These are phyloP conservation scores for Echinosophora koreensis DNA, from an alignment of 306 rosid species.

Conservation along the genomic window DNA sequence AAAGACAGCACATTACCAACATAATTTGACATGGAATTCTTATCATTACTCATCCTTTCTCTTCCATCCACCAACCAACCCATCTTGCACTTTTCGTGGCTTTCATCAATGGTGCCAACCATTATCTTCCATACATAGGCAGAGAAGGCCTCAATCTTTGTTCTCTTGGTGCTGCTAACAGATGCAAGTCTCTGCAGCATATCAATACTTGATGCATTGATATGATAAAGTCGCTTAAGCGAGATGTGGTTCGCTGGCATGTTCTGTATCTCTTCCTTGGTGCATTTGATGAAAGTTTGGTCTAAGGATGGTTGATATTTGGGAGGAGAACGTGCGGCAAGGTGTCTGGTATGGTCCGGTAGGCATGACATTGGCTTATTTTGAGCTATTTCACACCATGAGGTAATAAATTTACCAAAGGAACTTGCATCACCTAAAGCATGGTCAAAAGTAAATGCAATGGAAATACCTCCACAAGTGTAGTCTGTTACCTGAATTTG, in stretches of 20 bases:
- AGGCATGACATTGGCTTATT: conserved; percentile 58
- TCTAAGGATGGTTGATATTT: conserved; percentile 69
- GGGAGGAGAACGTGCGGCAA: conserved; percentile 72
- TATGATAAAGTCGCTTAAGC: conserved; percentile 71
- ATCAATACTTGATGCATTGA: conserved; percentile 60
- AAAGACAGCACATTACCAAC: conserved; percentile 81
- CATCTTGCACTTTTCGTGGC: conserved; percentile 67
- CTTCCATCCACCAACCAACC: conserved; percentile 93
- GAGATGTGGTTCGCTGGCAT: conserved; percentile 58
- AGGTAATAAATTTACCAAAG: conserved; percentile 73
- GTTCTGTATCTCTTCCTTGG: conserved; percentile 74
- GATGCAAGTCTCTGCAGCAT: conserved; percentile 71
- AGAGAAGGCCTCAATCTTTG: conserved; percentile 88
- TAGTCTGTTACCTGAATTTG: conserved; percentile 79
- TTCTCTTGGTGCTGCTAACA: conserved; percentile 55
- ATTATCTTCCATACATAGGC: conserved; percentile 81
- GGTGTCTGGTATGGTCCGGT: conserved; percentile 70
- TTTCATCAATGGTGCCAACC: conserved; percentile 57
- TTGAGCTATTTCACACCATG: conserved; percentile 76
- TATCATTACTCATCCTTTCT: conserved; percentile 45
- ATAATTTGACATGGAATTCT: conserved; percentile 69
- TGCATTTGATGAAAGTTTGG: conserved; percentile 70
- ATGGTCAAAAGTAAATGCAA: conserved; percentile 88
- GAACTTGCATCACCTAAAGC: conserved; percentile 87
- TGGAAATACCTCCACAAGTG: conserved; percentile 75